A percentile compares a stretch with the other conserved stretches of the same genome.
These are phyloP conservation scores for Hippophae gyantsensis DNA, from an alignment of 306 rosid genomes.

Conservation along the genomic window DNA sequence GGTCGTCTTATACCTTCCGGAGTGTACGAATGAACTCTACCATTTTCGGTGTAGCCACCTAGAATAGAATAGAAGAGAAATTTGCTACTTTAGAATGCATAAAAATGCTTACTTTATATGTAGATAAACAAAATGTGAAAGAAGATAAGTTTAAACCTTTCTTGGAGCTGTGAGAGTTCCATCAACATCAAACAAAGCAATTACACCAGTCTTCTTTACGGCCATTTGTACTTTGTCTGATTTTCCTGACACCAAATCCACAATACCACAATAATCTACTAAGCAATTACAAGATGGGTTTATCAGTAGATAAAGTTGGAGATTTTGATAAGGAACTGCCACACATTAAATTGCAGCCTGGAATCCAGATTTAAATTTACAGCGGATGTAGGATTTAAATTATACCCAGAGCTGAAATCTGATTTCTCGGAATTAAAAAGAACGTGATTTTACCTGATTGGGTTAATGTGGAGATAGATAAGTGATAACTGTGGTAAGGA, in stretches of 20 bases:
- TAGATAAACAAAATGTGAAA: neutral
- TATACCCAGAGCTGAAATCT: no score
- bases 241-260: slow-evolving; percentile 10
- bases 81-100: neutral
- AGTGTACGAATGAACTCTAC: slow-evolving; percentile 51
- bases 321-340: neutral
- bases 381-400: no score
- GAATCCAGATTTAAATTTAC: no score
- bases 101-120: neutral
- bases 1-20: slow-evolving; percentile 43
- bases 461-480: no score
- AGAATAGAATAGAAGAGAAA: slow-evolving; percentile 26
- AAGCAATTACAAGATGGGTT: neutral
- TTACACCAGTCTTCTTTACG: slow-evolving; percentile 52
- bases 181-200: slow-evolving; percentile 97
- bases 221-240: slow-evolving; percentile 32
- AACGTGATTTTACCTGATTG: no score
- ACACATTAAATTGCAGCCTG: no score
- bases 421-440: no score
- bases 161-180: slow-evolving; percentile 97
- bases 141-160: slow-evolving; percentile 33
- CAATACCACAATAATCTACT: neutral
- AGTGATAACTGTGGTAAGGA: no score
- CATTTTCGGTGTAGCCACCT: slow-evolving; percentile 55
- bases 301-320: neutral